A percentile compares a stretch with the other conserved stretches of the same genome.
Evolutionary conservation across 768 basidiomycete genomes (phyloP).

Genomic region (Baorangia bicolor): DNA sequence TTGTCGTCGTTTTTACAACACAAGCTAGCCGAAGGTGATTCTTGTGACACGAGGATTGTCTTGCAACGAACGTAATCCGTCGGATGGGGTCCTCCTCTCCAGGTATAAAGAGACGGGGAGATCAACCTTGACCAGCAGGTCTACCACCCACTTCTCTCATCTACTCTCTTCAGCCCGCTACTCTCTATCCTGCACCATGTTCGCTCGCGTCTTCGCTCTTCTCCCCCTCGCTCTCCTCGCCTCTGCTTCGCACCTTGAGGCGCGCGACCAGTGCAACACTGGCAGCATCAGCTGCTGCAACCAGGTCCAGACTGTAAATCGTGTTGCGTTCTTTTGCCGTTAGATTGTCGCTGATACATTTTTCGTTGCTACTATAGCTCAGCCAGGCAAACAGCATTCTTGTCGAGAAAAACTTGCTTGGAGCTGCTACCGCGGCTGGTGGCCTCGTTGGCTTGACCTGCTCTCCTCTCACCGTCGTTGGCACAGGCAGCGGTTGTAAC

Average conservation of each 20-base stretch:
- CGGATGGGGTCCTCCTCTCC: neutral
- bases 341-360: neutral
- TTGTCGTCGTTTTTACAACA: neutral
- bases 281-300: conserved; percentile 11
- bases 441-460: neutral
- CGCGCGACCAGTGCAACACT: conserved; percentile 12
- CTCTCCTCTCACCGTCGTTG: neutral
- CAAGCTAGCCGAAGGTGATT: neutral
- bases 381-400: neutral
- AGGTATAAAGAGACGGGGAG: conserved; percentile 12
- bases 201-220: conserved; percentile 19
- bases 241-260: conserved; percentile 4
- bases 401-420: accelerated
- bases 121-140: neutral
- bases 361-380: neutral
- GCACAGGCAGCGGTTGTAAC: neutral
- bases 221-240: conserved; percentile 18
- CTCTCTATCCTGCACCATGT: conserved; percentile 1
- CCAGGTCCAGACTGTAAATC: neutral
- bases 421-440: neutral
- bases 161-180: neutral
- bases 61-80: conserved; percentile 1
- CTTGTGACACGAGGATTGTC: neutral
- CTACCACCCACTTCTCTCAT: neutral
- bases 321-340: no score